Conservation (phyloP, 805 yeast genomes). For the Saturnispora sekii region DNA sequence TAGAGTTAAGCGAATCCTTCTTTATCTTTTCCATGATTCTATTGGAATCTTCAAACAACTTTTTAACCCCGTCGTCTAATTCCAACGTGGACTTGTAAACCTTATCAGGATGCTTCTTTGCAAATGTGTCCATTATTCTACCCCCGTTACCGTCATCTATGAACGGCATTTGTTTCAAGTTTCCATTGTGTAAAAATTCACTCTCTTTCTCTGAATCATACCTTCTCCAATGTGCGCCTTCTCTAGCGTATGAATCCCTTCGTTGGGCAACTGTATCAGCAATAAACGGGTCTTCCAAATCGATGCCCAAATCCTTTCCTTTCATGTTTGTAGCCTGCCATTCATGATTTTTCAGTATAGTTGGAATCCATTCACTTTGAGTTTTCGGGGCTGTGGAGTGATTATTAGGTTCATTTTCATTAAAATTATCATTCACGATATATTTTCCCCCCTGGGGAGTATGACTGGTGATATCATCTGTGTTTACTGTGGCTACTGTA, state of each 20-base stretch:
- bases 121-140: slow-evolving; percentile 24
- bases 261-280: slow-evolving; percentile 19
- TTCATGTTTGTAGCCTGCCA: slow-evolving; percentile 18
- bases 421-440: slow-evolving; percentile 9
- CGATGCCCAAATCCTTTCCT: not conserved
- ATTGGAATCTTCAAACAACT: not conserved
- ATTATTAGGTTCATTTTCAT: not conserved
- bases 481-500: slow-evolving; percentile 19
- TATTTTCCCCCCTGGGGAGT: slow-evolving; percentile 5
- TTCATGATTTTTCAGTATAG: slow-evolving; percentile 17
- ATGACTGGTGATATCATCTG: not conserved
- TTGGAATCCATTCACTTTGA: slow-evolving; percentile 20
- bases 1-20: slow-evolving; percentile 1
- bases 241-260: slow-evolving; percentile 12
- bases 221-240: slow-evolving; percentile 25
- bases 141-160: slow-evolving; percentile 12
- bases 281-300: slow-evolving; percentile 4
- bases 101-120: slow-evolving; percentile 17
- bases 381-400: not conserved
- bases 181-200: slow-evolving; percentile 13
- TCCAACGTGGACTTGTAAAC: slow-evolving; percentile 11
- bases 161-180: slow-evolving; percentile 15
- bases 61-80: slow-evolving; percentile 9
- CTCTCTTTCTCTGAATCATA: slow-evolving; percentile 19
- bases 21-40: slow-evolving; percentile 4